Conservation (phyloP, 257 asterid genomes). For the Nyctanthes arbortristis region DNA sequence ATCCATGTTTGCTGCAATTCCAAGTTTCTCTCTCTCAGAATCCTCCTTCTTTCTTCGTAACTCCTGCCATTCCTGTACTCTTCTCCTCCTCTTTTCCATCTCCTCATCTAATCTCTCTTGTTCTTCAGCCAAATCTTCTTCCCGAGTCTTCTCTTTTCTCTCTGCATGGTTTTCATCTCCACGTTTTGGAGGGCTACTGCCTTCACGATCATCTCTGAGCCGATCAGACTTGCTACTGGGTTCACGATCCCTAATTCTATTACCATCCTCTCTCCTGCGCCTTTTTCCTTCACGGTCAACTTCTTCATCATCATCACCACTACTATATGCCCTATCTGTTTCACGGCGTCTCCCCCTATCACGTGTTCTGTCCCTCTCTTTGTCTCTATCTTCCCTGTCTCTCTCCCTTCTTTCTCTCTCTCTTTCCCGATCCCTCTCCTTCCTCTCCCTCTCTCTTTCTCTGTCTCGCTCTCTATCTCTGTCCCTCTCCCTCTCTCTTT, state of each 20-base stretch:
- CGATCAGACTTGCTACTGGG: conserved; percentile 36
- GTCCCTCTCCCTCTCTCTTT: conserved; percentile 31
- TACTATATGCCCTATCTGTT: conserved; percentile 39
- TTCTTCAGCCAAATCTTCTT: conserved; percentile 80
- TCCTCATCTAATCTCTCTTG: conserved; percentile 81
- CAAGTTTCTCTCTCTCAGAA: conserved; percentile 67
- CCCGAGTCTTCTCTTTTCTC: conserved; percentile 51
- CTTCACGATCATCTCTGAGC: conserved; percentile 50
- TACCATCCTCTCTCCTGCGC: conserved; percentile 65
- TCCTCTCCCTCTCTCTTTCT: conserved; percentile 15
- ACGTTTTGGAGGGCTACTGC: conserved; percentile 41
- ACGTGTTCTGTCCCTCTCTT: conserved; percentile 26
- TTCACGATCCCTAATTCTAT: conserved; percentile 49
- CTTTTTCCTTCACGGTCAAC: conserved; percentile 65
- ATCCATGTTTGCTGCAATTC: conserved; percentile 42
- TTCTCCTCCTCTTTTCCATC: conserved; percentile 80
- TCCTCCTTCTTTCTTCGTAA: conserved; percentile 68
- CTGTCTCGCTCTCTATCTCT: conserved; percentile 19
- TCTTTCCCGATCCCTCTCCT: conserved; percentile 24
- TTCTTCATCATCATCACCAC: conserved; percentile 51
- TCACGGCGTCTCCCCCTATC: conserved; percentile 55
- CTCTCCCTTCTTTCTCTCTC: conserved; percentile 29
- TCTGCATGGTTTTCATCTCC: conserved; percentile 37
- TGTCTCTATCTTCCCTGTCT: conserved; percentile 34
- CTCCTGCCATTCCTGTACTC: conserved; percentile 98